These are phyloP conservation scores for Teunomyces lycoperdinae DNA, from an alignment of 805 yeast genomes.

Conservation along the genomic window DNA sequence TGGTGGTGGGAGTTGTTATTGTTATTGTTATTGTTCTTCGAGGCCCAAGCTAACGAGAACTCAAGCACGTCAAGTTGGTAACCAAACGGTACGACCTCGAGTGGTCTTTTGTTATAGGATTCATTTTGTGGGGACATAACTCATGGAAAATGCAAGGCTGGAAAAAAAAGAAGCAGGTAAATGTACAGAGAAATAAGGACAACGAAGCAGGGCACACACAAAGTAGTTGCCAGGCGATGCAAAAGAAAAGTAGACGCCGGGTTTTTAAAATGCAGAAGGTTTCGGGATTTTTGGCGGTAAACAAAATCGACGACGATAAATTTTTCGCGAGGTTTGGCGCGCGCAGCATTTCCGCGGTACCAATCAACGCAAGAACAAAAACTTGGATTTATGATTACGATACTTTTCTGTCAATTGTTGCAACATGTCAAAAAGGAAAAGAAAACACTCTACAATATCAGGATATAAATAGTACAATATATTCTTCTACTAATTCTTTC, in stretches of 20 bases:
- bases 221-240: too few relatives aligned
- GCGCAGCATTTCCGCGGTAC: neutral
- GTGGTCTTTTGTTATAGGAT: conserved; percentile 22
- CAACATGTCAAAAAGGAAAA: too few relatives aligned
- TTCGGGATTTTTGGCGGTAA: neutral
- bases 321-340: neutral
- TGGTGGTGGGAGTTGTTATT: too few relatives aligned
- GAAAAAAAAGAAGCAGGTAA: neutral
- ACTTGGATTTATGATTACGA: neutral
- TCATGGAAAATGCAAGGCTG: conserved; percentile 7
- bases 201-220: too few relatives aligned
- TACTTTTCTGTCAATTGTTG: too few relatives aligned
- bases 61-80: conserved; percentile 27
- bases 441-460: too few relatives aligned
- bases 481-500: neutral
- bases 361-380: neutral
- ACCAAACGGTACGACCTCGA: conserved; percentile 26
- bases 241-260: too few relatives aligned
- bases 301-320: neutral
- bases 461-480: too few relatives aligned
- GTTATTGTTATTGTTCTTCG: neutral
- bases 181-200: neutral
- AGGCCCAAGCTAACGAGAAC: conserved; percentile 6
- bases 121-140: conserved; percentile 2
- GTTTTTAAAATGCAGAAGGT: too few relatives aligned